These are phyloP conservation scores for Thyridium curvatum DNA, from an alignment of 2,329 filamentous ascomycete species.

Conservation along the genomic window DNA sequence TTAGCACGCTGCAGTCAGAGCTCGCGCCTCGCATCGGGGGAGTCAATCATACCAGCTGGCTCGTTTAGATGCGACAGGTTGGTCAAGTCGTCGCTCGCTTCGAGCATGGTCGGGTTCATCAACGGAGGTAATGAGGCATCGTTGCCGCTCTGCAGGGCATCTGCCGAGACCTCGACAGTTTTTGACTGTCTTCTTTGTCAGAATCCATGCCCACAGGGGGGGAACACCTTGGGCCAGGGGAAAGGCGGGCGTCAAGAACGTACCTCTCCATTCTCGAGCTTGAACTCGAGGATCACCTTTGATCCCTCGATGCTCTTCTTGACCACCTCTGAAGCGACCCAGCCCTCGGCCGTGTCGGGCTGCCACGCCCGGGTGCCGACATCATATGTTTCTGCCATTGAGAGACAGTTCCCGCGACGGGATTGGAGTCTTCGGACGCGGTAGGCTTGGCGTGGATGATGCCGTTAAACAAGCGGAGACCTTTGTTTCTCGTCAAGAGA, in stretches of 20 bases:
- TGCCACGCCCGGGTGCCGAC: slow-evolving; percentile 97
- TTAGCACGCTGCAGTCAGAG: background rate
- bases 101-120: slow-evolving; percentile 97
- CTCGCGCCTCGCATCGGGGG: background rate
- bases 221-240: background rate
- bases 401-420: slow-evolving; percentile 10
- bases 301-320: slow-evolving; percentile 78
- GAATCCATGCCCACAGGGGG: background rate
- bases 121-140: slow-evolving; percentile 78
- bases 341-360: slow-evolving; percentile 91
- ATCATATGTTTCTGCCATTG: slow-evolving; percentile 92
- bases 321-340: slow-evolving; percentile 91
- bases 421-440: no score
- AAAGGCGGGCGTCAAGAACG: slow-evolving; percentile 11
- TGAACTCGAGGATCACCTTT: slow-evolving; percentile 83
- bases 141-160: slow-evolving; percentile 70
- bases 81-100: slow-evolving; percentile 96
- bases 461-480: no score
- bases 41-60: slow-evolving; percentile 67
- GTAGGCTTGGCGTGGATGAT: no score
- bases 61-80: slow-evolving; percentile 98
- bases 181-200: slow-evolving; percentile 54
- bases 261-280: slow-evolving; percentile 91
- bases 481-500: no score
- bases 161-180: slow-evolving; percentile 68